Evolutionary conservation across 2,329 filamentous ascomycete species (phyloP).

Genomic region (Neopestalotiopsis rosae): DNA sequence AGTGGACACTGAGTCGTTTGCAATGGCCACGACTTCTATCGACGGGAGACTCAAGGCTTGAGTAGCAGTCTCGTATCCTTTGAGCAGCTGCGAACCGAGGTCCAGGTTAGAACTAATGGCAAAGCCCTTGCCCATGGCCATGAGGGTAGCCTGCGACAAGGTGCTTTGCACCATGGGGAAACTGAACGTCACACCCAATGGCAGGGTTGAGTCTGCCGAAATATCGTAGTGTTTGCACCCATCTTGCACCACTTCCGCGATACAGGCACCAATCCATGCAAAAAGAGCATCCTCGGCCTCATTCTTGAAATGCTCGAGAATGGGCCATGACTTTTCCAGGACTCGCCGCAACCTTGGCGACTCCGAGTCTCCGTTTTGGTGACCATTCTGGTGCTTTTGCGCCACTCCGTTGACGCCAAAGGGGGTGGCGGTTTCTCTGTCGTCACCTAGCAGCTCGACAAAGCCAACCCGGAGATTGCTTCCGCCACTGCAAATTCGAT

Average conservation of each 20-base stretch:
- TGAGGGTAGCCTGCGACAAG: constrained; percentile 66
- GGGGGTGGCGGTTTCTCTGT: constrained; percentile 23
- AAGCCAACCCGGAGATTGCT: constrained; percentile 74
- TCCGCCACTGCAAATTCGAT: constrained; percentile 57
- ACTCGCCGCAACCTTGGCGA: constrained; percentile 57
- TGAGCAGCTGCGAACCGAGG: constrained; percentile 61
- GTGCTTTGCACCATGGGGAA: constrained; percentile 72
- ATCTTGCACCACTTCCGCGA: constrained; percentile 73
- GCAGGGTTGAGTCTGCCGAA: constrained; percentile 51
- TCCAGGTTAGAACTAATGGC: constrained; percentile 65
- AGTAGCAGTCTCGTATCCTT: constrained; percentile 62
- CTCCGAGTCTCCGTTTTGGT: constrained; percentile 21
- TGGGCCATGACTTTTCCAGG: constrained; percentile 76
- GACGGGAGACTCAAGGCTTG: constrained; percentile 56
- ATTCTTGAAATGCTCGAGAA: constrained; percentile 73
- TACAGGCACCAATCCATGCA: constrained; percentile 80
- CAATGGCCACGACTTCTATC: constrained; percentile 75
- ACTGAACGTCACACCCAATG: constrained; percentile 72
- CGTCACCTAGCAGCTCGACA: constrained; percentile 60
- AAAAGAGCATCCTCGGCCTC: constrained; percentile 79
- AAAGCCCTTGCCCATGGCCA: constrained; percentile 76
- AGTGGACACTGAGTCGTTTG: constrained; percentile 82
- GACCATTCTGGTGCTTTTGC: constrained; percentile 23
- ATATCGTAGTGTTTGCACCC: constrained; percentile 53
- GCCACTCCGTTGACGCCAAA: constrained; percentile 23